Evolutionary conservation across 306 rosid species (phyloP), one percentile per base, ranked within the genome.

Genomic region (Calophaca sinica): DNA sequence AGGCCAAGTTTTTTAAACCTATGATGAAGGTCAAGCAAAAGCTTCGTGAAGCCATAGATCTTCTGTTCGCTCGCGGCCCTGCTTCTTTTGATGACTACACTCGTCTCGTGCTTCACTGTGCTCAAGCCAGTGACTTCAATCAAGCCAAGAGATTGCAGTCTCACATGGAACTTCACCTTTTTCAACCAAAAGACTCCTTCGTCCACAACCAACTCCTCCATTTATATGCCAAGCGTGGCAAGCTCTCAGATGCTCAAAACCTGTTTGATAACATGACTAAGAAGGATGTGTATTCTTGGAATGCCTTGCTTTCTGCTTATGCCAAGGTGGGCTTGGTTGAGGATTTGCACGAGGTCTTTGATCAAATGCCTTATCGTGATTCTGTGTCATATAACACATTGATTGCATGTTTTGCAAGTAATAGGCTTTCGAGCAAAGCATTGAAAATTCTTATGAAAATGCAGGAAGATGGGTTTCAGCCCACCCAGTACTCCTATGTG

Each of bases 111-210:
- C 89, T 90, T 69, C 82, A 83, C 32, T 90, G 96, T 67, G 88
- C 81, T 76, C 89, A 81, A 59, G 73, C 88, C 59, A 85, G 76
- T 51, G 87, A 87, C 62, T 79, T 85, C 59, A 52, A 61, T 48
- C 90, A 87, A 80, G 91, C 87, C 39, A 88, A 84, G 87, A 82
- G 89, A 76, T 54, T 88, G 75, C 88, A 88, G 53, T 84, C 88
- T 54, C 93, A 88, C 86, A 90, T 90, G 90, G 88, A 86, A 9
- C 76, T 62, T 75, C 76, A 88, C 85, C 82, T 83, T 51, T 86
- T 90, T 62, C 87, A 81, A 72, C 86, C 93, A 50, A 13, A 58
- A 5, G 82, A 82, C 53, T 65, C 91, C 36, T 88, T 90, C 54
- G 31, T 90, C 73, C 89, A 87, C 4, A 90, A 88, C 57, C 87